Conservation (phyloP, 192 early-diverging fungal genomes). For the Oehlia diaphana region DNA sequence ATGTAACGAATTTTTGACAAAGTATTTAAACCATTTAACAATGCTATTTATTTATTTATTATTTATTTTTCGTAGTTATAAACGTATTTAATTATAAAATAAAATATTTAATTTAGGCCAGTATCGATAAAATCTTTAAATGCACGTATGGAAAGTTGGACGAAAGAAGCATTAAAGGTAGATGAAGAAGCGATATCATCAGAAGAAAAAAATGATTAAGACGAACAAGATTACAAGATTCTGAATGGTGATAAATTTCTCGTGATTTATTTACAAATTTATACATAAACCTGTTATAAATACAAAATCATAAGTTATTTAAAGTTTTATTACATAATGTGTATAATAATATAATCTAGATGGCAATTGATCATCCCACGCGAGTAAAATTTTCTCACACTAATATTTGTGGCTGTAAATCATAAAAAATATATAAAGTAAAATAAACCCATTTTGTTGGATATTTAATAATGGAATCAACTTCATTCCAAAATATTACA, state of each 20-base stretch:
- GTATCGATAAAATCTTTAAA: constrained; percentile 11
- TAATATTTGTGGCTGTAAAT: not conserved
- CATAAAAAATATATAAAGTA: not conserved
- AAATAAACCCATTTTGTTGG: not conserved
- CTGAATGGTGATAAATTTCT: not conserved
- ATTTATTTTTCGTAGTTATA: too few relatives aligned
- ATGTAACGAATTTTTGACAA: constrained; percentile 16
- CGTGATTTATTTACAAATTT: too few relatives aligned
- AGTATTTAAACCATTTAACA: not conserved
- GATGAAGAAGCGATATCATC: not conserved
- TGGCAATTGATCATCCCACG: not conserved
- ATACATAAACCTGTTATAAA: not conserved
- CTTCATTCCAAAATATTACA: not conserved
- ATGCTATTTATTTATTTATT: not conserved
- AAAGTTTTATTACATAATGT: too few relatives aligned
- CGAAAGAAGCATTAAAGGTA: not conserved
- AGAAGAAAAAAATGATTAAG: not conserved
- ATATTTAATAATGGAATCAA: not conserved
- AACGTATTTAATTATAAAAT: not conserved
- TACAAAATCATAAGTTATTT: not conserved
- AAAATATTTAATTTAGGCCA: not conserved
- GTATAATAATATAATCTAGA: not conserved
- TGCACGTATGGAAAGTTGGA: constrained; percentile 1
- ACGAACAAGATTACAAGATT: not conserved
- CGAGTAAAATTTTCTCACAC: not conserved